Percentiles rank a stretch among this genome's conserved stretches.
These are phyloP conservation scores for Tulasnella sp. DNA, from an alignment of 768 basidiomycete species.

Conservation along the genomic window DNA sequence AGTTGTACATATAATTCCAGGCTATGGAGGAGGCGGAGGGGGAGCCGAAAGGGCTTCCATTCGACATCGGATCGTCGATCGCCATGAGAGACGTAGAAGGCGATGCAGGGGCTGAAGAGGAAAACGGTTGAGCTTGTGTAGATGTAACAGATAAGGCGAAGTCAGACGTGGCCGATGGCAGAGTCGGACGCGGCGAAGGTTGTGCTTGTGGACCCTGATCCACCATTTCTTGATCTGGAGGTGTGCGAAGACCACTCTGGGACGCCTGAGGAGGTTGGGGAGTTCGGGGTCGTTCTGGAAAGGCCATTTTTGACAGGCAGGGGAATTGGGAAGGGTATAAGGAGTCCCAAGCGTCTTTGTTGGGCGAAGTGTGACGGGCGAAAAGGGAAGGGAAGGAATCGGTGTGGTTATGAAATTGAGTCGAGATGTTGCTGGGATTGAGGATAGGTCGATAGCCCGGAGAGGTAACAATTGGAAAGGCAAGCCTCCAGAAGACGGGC, in stretches of 20 bases:
- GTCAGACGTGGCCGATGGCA: slow-evolving; percentile 17
- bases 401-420: no score
- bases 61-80: slow-evolving; percentile 13
- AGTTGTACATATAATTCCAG: not conserved
- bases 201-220: slow-evolving; percentile 4
- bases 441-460: no score
- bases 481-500: no score
- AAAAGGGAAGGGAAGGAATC: no score
- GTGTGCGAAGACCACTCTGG: slow-evolving; percentile 3
- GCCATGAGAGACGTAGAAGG: slow-evolving; percentile 16
- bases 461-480: no score
- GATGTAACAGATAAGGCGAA: slow-evolving; percentile 16
- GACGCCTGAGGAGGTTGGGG: not conserved
- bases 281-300: no score
- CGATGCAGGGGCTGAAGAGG: slow-evolving; percentile 18
- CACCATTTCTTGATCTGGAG: slow-evolving; percentile 16
- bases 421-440: no score
- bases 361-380: no score
- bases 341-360: no score
- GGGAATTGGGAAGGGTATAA: no score
- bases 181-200: slow-evolving; percentile 16
- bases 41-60: slow-evolving; percentile 1
- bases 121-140: no score
- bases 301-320: no score
- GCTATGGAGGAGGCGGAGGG: not conserved